Conservation (phyloP, 495 filamentous ascomycete genomes). For the Tuber umbilicatum region DNA sequence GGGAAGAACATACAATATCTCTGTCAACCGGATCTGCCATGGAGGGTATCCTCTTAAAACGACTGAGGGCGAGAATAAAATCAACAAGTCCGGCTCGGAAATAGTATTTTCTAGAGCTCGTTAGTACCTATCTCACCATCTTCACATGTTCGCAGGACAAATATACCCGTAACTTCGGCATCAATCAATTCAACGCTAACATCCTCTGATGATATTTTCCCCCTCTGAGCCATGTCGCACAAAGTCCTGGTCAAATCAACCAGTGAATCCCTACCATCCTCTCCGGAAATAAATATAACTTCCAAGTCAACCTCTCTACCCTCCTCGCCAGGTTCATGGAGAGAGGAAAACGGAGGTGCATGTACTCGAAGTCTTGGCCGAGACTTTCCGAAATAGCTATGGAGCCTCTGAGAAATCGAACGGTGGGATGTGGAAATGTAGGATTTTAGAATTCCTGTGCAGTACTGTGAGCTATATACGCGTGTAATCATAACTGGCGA, state of each 20-base stretch:
- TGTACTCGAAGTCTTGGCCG: conserved; percentile 63
- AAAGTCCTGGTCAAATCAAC: conserved; percentile 94
- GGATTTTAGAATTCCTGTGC: conserved; percentile 72
- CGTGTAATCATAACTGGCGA: neutral
- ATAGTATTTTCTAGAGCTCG: conserved; percentile 53
- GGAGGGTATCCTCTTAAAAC: conserved; percentile 87
- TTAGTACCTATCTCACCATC: neutral
- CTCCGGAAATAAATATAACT: conserved; percentile 77
- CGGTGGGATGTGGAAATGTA: conserved; percentile 72
- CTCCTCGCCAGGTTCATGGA: conserved; percentile 23
- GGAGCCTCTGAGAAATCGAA: conserved; percentile 64
- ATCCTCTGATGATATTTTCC: conserved; percentile 68
- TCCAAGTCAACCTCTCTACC: conserved; percentile 49
- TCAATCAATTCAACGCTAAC: conserved; percentile 84
- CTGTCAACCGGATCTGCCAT: conserved; percentile 89
- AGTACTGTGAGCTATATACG: conserved; percentile 15
- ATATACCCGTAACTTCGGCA: conserved; percentile 65
- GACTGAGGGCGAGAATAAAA: conserved; percentile 75
- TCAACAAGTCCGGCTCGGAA: conserved; percentile 78
- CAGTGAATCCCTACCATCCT: conserved; percentile 84
- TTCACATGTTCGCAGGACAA: neutral
- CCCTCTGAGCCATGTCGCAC: conserved; percentile 85
- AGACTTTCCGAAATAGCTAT: conserved; percentile 71
- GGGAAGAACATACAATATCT: conserved; percentile 59
- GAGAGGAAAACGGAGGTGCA: conserved; percentile 63